Conservation (phyloP, 2,329 filamentous ascomycete species). For the Fusarium sororula region DNA sequence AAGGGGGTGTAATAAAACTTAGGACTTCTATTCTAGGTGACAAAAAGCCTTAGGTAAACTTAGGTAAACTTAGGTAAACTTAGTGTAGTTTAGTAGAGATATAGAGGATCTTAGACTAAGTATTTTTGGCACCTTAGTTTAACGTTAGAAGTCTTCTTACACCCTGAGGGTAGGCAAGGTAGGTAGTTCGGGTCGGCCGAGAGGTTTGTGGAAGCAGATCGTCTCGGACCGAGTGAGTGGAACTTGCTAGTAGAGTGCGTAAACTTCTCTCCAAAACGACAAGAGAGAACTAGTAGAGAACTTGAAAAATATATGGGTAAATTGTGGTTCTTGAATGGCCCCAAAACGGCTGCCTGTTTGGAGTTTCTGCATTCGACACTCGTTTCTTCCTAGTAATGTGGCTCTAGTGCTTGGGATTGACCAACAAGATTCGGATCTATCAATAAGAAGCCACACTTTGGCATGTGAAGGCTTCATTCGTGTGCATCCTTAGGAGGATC, state of each 20-base stretch:
- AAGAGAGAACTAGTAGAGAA: slow-evolving; percentile 17
- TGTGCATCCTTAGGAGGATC: not conserved
- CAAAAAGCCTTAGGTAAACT: too few relatives aligned
- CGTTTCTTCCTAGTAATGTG: slow-evolving; percentile 32
- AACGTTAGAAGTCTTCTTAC: too few relatives aligned
- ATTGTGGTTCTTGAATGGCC: slow-evolving; percentile 12
- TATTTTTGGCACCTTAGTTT: too few relatives aligned
- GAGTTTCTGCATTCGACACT: slow-evolving; percentile 30
- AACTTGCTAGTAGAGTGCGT: not conserved
- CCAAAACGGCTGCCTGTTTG: slow-evolving; percentile 20
- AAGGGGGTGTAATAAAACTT: too few relatives aligned
- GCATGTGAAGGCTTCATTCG: slow-evolving; percentile 34
- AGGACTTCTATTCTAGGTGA: too few relatives aligned
- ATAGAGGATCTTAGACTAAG: too few relatives aligned
- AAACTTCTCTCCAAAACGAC: not conserved
- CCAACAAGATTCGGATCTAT: not conserved
- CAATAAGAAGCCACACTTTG: slow-evolving; percentile 13
- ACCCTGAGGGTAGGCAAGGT: too few relatives aligned
- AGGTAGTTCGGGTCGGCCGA: slow-evolving; percentile 5
- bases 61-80: too few relatives aligned
- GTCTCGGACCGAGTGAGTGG: slow-evolving; percentile 21
- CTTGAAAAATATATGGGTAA: not conserved
- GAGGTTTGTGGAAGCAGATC: slow-evolving; percentile 5
- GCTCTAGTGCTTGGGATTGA: slow-evolving; percentile 2
- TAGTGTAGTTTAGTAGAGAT: too few relatives aligned